These are phyloP conservation scores for Benincasa hispida DNA, from an alignment of 306 rosid genomes.

Conservation along the genomic window DNA sequence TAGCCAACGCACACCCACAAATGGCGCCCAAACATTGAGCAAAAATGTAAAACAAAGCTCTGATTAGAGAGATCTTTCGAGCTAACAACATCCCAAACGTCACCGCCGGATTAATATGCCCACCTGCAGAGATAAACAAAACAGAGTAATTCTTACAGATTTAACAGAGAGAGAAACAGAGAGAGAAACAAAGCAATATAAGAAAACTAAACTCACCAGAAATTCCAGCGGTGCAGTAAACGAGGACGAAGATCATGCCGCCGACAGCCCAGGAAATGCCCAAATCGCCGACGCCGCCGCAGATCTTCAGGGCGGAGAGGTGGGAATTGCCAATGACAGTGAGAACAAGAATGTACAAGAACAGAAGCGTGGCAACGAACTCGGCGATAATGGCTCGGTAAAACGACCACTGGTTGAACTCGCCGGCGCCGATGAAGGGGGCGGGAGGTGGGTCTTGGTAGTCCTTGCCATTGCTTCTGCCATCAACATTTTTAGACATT, in stretches of 20 bases:
- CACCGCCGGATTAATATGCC: slow-evolving; percentile 24
- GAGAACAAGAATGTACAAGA: slow-evolving; percentile 14
- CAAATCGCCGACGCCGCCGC: slow-evolving; percentile 14
- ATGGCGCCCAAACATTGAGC: slow-evolving; percentile 23
- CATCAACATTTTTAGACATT: background rate
- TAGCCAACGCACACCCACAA: slow-evolving; percentile 20
- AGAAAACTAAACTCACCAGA: slow-evolving; percentile 3
- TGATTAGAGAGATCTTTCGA: slow-evolving; percentile 11
- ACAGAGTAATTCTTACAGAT: background rate
- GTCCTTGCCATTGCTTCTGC: background rate
- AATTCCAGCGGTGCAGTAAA: slow-evolving; percentile 20
- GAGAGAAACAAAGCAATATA: too few species aligned
- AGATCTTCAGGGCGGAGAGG: background rate
- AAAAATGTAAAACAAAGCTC: slow-evolving; percentile 12
- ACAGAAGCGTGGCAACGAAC: slow-evolving; percentile 19
- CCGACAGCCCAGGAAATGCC: slow-evolving; percentile 24
- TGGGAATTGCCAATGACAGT: slow-evolving; percentile 13
- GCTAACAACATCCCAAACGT: slow-evolving; percentile 17
- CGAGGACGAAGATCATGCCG: slow-evolving; percentile 22
- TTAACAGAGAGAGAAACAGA: background rate
- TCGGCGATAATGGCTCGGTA: slow-evolving; percentile 18
- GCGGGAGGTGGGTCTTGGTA: slow-evolving; percentile 13
- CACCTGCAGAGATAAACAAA: background rate
- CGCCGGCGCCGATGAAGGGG: slow-evolving; percentile 10
- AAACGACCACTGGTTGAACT: slow-evolving; percentile 18